Conservation (phyloP, 2,329 filamentous ascomycete species). For the Helminthosporium solani region DNA sequence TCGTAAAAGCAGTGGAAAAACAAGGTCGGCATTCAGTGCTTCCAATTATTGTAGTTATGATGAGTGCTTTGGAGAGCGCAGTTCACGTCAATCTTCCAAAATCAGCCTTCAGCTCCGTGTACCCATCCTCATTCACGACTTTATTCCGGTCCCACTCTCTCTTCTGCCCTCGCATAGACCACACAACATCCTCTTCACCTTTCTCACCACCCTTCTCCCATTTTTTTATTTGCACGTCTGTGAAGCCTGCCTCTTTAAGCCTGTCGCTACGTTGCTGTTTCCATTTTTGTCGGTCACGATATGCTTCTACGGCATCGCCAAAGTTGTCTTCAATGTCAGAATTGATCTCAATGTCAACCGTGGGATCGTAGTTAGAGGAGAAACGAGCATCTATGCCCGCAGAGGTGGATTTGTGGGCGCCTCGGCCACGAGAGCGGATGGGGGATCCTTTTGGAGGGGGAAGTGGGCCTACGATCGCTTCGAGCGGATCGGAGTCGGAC, state of each 20-base stretch:
- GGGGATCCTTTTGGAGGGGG: constrained; percentile 53
- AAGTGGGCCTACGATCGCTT: constrained; percentile 72
- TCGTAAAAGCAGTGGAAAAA: too few species aligned
- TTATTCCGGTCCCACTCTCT: constrained; percentile 70
- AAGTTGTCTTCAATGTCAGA: constrained; percentile 64
- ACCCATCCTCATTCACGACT: constrained; percentile 56
- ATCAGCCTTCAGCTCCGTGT: constrained; percentile 51
- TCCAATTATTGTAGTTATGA: not conserved
- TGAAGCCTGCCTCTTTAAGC: constrained; percentile 75
- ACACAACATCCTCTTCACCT: constrained; percentile 67
- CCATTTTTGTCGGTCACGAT: constrained; percentile 78
- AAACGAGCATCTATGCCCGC: constrained; percentile 79
- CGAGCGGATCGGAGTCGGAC: constrained; percentile 68
- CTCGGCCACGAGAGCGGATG: constrained; percentile 44
- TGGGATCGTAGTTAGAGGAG: constrained; percentile 62
- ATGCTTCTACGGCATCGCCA: constrained; percentile 76
- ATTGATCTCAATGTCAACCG: constrained; percentile 55
- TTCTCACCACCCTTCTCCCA: constrained; percentile 66
- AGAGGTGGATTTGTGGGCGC: constrained; percentile 28
- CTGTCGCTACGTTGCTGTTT: constrained; percentile 73
- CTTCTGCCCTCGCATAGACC: constrained; percentile 68
- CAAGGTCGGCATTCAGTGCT: not conserved
- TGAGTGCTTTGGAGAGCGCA: not conserved
- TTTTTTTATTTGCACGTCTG: constrained; percentile 69
- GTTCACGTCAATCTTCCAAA: constrained; percentile 46